Conservation (phyloP, 805 yeast genomes). For the Kuraishia floccosa region DNA sequence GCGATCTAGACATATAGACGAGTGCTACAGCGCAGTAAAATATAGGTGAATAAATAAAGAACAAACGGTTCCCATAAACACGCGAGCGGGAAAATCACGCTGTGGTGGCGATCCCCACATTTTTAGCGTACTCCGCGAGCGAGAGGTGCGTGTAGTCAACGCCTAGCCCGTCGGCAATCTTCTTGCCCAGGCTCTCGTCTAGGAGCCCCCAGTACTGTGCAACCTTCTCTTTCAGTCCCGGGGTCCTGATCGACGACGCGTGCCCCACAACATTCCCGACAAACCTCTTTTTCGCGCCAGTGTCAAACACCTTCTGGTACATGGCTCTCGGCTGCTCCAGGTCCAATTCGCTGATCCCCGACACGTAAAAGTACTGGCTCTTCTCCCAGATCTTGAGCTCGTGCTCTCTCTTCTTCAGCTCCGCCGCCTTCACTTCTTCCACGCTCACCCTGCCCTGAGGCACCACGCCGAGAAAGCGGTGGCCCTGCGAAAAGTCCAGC, state of each 20-base stretch:
- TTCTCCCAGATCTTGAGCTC: constrained; percentile 24
- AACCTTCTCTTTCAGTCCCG: constrained; percentile 21
- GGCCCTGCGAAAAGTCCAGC: constrained; percentile 11
- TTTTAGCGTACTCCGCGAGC: constrained; percentile 20
- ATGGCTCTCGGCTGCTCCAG: constrained; percentile 34
- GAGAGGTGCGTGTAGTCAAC: constrained; percentile 21
- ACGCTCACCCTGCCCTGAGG: too few relatives aligned
- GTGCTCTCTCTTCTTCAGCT: constrained; percentile 18
- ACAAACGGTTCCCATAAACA: too few relatives aligned
- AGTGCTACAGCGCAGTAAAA: too few relatives aligned
- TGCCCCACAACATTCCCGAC: constrained; percentile 26
- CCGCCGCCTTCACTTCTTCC: constrained; percentile 14
- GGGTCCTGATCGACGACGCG: constrained; percentile 20
- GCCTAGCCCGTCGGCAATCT: constrained; percentile 28
- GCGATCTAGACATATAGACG: too few relatives aligned
- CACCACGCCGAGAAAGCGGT: constrained; percentile 22
- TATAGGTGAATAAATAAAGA: too few relatives aligned
- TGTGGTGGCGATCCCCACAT: background rate
- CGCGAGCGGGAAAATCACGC: too few relatives aligned
- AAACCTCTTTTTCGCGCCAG: constrained; percentile 19
- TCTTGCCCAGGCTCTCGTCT: constrained; percentile 25
- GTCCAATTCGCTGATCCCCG: constrained; percentile 30
- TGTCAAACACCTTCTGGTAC: constrained; percentile 25
- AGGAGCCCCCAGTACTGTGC: constrained; percentile 29
- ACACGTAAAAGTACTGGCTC: constrained; percentile 23